Percentiles rank a stretch among this genome's conserved stretches.
Conservation (phyloP, 257 asterid species). For the Nicotiana paniculata region DNA sequence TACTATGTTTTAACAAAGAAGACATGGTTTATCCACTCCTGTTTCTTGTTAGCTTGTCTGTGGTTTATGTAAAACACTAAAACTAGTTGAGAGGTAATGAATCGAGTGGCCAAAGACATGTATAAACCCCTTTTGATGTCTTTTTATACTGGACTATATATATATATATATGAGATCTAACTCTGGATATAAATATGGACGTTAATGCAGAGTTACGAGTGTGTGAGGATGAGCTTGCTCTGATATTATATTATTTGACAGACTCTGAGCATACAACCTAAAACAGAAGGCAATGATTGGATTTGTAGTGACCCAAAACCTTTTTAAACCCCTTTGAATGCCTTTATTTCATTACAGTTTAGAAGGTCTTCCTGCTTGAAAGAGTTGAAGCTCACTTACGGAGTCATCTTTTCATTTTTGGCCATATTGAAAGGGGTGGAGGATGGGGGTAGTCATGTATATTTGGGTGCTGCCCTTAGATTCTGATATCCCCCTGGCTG, state of each 20-base stretch:
- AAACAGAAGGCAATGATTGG: neutral
- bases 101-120: neutral
- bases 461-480: neutral
- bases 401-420: neutral
- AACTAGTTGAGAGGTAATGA: too few relatives aligned
- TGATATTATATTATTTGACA: neutral
- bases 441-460: neutral
- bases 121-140: neutral
- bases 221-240: neutral
- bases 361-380: neutral
- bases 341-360: neutral
- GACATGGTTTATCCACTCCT: neutral
- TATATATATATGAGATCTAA: neutral
- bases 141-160: neutral
- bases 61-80: neutral
- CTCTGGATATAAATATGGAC: neutral
- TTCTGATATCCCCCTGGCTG: neutral
- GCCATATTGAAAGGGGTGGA: neutral
- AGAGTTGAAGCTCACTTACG: neutral
- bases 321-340: neutral
- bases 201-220: neutral
- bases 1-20: too few relatives aligned
- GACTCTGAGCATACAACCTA: neutral
- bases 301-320: neutral
- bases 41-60: neutral